These are phyloP conservation scores for Laetiporus sulphureus DNA, from an alignment of 1,284 basidiomycete genomes.

Conservation along the genomic window DNA sequence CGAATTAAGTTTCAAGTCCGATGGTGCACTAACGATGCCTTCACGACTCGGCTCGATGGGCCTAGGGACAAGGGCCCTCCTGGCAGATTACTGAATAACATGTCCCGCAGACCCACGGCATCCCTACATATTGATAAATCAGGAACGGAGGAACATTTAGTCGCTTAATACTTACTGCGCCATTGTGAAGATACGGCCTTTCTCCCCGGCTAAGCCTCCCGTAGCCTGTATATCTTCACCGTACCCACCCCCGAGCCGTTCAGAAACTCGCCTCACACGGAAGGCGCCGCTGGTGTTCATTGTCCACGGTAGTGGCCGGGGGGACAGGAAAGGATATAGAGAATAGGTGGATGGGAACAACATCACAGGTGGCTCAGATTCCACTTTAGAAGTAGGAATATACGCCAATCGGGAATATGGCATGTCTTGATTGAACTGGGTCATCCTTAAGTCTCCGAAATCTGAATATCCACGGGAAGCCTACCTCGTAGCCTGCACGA, in stretches of 20 bases:
- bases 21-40: not conserved
- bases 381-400: conserved; percentile 27
- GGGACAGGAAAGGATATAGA: conserved; percentile 56
- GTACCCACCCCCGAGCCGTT: conserved; percentile 41
- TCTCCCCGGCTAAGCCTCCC: conserved; percentile 30
- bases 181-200: conserved; percentile 27
- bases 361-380: conserved; percentile 8
- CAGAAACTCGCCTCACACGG: conserved; percentile 51
- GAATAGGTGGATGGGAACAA: conserved; percentile 38
- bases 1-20: too few species aligned
- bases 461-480: too few species aligned
- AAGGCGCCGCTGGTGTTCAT: conserved; percentile 40
- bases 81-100: not conserved
- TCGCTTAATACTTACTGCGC: conserved; percentile 27
- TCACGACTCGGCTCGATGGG: too few species aligned
- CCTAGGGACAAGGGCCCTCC: too few species aligned
- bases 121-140: conserved; percentile 9
- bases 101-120: not conserved
- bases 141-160: not conserved
- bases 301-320: conserved; percentile 42
- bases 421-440: conserved; percentile 18
- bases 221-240: conserved; percentile 30
- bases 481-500: conserved; percentile 46
- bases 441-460: too few species aligned
- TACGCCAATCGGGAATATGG: conserved; percentile 29